Base-by-base conservation (phyloP, 2,329 filamentous ascomycete species). In the Bipolaris zeicola region DNA sequence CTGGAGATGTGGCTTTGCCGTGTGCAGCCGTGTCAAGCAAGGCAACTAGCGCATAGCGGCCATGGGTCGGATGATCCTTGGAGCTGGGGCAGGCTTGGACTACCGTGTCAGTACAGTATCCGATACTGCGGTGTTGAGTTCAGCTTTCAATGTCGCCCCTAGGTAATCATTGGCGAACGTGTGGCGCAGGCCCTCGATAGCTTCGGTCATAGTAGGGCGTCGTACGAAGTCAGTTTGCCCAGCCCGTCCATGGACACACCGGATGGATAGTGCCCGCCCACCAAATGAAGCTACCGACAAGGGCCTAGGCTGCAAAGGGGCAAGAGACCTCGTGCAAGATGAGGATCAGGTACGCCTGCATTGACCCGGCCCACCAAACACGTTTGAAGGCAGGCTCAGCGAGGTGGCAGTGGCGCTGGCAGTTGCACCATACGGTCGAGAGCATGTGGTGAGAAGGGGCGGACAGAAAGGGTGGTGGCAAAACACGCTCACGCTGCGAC, bases 271-370 rank as follows among this genome's bases (percentile, higher is more conserved):
- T 52, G 64, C 56, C 58, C 58, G 62, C 59, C 50, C 54, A 54
- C 46, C 36, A 57, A 55, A 52, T 64, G 60, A 63, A 59, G 63
- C 63, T 61, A 65, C 46, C 36, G 41, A 51, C 50, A 44, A 44
- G 52, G 24, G 57, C 33, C 60, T 64, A 67, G 36, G 48, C 61
- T 59, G 22, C 34, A 58, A 50, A 13, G 24, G 55, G 64, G 22
- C 57, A 63, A 57, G 60, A 26, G 11, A 28, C 49, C 36, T 52
- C 43, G 50, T 58, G 42, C 50, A 46, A 52, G 55, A 61, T 50
- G 65, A 54, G 53, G 60, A 65, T 65, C 64, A 64, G 64, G 61
- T 62, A 64, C 62, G 57, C 52, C 50, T 58, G 60, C 61, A 64
- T 59, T 58, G 62, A 58, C 52, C 46, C 34, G 51, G 59, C 61